Conservation (phyloP, 495 filamentous ascomycete species). For the Tuber microsphaerosporum region DNA sequence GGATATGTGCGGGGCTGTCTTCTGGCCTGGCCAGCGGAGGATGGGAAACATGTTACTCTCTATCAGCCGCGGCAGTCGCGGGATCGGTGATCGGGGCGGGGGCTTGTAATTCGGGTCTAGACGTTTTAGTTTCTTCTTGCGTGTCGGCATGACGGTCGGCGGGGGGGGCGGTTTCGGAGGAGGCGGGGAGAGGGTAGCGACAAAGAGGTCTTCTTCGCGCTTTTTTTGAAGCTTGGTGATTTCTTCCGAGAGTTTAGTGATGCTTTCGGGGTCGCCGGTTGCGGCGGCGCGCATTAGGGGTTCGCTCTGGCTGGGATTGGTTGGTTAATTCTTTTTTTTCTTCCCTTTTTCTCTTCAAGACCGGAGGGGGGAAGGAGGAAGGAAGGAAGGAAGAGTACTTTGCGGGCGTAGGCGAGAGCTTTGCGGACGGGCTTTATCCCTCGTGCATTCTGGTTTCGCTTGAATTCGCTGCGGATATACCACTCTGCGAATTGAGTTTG, state of each 20-base stretch:
- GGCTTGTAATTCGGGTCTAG: slow-evolving; percentile 2
- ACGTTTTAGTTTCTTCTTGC: slow-evolving; percentile 6
- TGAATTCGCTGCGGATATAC: slow-evolving; percentile 24
- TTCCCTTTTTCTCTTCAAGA: neutral
- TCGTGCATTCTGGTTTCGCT: slow-evolving; percentile 19
- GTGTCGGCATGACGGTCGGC: slow-evolving; percentile 16
- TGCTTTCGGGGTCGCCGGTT: slow-evolving; percentile 16
- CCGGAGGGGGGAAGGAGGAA: neutral
- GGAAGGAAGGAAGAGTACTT: slow-evolving; percentile 13
- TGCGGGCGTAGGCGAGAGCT: slow-evolving; percentile 20
- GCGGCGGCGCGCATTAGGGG: slow-evolving; percentile 25
- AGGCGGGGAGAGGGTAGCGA: slow-evolving; percentile 17
- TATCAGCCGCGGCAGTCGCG: slow-evolving; percentile 11
- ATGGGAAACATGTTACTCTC: slow-evolving; percentile 25
- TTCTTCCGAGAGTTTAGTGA: slow-evolving; percentile 9
- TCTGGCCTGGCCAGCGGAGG: slow-evolving; percentile 28
- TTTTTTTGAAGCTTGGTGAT: slow-evolving; percentile 17
- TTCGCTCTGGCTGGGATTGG: slow-evolving; percentile 18
- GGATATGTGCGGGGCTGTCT: slow-evolving; percentile 7
- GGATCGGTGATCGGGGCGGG: slow-evolving; percentile 5
- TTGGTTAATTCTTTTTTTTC: neutral
- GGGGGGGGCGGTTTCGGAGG: slow-evolving; percentile 26
- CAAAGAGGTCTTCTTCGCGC: slow-evolving; percentile 10
- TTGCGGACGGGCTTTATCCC: slow-evolving; percentile 16
- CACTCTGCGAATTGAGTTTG: slow-evolving; percentile 18